These are phyloP conservation scores for Amyloporia xantha DNA, from an alignment of 768 basidiomycete genomes.

Conservation along the genomic window DNA sequence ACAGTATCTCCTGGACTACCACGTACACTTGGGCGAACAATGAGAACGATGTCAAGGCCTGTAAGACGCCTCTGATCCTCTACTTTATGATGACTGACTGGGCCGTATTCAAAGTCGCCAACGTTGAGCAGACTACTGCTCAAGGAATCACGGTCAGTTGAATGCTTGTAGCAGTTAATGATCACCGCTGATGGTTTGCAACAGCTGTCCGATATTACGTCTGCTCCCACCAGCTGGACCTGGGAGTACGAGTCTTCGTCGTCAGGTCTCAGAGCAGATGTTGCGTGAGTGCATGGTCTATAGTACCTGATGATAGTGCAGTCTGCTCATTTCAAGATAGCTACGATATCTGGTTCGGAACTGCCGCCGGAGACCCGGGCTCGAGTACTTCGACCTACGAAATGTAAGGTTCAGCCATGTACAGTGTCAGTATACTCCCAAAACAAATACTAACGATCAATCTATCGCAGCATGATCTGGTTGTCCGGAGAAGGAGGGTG, in stretches of 20 bases:
- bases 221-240: conserved; percentile 44
- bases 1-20: conserved; percentile 46
- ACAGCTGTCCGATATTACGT: conserved; percentile 35
- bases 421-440: neutral
- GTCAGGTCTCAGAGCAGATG: conserved; percentile 44
- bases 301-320: too few species aligned
- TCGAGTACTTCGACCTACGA: conserved; percentile 43
- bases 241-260: conserved; percentile 44
- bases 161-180: too few species aligned
- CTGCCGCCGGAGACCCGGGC: conserved; percentile 37
- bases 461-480: conserved; percentile 50
- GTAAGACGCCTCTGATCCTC: conserved; percentile 24
- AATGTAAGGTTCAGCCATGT: too few species aligned
- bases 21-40: conserved; percentile 46
- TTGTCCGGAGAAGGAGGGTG: conserved; percentile 50
- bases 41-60: conserved; percentile 50
- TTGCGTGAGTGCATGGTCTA: conserved; percentile 29
- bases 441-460: too few species aligned
- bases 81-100: too few species aligned
- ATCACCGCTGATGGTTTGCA: too few species aligned
- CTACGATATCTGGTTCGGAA: conserved; percentile 52
- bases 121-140: neutral
- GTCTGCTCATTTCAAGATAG: conserved; percentile 19
- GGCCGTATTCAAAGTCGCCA: neutral
- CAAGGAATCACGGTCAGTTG: neutral